phyloP scores from a whole-genome alignment of 1,284 basidiomycete species.

The Ceratobasidium sp. region DNA sequence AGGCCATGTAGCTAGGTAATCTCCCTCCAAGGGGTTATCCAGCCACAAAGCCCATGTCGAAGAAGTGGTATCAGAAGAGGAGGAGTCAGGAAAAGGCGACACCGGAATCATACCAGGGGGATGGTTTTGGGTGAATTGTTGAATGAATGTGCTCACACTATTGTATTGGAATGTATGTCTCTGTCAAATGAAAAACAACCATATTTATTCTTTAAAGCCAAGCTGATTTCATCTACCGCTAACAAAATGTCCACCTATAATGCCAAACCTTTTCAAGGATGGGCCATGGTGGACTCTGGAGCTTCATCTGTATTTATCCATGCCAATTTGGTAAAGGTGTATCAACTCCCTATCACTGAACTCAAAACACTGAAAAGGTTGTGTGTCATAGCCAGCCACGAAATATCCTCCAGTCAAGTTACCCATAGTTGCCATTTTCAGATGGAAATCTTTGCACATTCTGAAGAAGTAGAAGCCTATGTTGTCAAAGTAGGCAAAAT shows the following conservation, averaged over 20 bases:
- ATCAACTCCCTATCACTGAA: background rate
- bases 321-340: background rate
- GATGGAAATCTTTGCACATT: background rate
- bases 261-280: background rate
- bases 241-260: background rate
- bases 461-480: background rate
- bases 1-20: background rate
- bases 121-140: constrained; percentile 9
- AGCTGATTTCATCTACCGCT: background rate
- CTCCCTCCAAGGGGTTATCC: background rate
- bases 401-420: background rate
- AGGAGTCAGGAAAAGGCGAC: background rate
- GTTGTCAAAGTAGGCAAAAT: constrained; percentile 5
- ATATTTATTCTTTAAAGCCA: background rate
- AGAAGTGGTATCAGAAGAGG: background rate
- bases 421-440: background rate
- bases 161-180: constrained; percentile 1
- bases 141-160: background rate
- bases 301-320: constrained; percentile 10
- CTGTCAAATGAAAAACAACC: background rate
- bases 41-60: background rate
- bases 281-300: background rate
- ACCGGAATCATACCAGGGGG: background rate
- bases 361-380: background rate
- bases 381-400: background rate